These are phyloP conservation scores for Seminavis robusta DNA, from an alignment of 108 stramenopile genomes.

Conservation along the genomic window DNA sequence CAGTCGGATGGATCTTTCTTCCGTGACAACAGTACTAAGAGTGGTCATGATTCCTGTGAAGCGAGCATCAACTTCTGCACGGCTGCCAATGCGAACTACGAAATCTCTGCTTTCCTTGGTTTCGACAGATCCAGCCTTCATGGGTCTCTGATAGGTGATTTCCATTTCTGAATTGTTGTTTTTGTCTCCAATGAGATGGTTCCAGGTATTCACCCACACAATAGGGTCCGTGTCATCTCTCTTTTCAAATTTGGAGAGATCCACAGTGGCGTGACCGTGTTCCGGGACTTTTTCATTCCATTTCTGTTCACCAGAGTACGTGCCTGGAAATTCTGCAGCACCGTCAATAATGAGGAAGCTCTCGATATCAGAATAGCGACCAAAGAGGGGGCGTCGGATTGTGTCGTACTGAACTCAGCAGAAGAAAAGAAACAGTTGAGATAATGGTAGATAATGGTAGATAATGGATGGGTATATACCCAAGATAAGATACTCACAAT, in stretches of 20 bases:
- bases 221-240: not conserved
- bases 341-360: not conserved
- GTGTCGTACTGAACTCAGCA: too few relatives aligned
- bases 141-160: not conserved
- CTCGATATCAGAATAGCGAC: not conserved
- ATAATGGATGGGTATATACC: too few relatives aligned
- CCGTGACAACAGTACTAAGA: not conserved
- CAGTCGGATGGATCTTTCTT: not conserved
- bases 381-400: not conserved
- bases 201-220: slow-evolving; percentile 3
- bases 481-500: too few relatives aligned
- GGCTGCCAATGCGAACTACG: slow-evolving; percentile 1
- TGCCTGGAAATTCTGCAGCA: too few relatives aligned
- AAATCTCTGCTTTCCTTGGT: not conserved
- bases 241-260: not conserved
- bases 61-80: slow-evolving; percentile 1
- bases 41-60: slow-evolving; percentile 2
- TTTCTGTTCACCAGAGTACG: not conserved
- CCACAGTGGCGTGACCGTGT: not conserved
- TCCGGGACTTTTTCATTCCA: not conserved
- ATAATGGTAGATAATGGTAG: too few relatives aligned
- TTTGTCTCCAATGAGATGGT: slow-evolving; percentile 2
- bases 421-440: too few relatives aligned
- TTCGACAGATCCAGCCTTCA: not conserved
- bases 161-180: slow-evolving; percentile 3